These are phyloP conservation scores for Umbilicaria muhlenbergii DNA, from an alignment of 495 filamentous ascomycete species.

Conservation along the genomic window DNA sequence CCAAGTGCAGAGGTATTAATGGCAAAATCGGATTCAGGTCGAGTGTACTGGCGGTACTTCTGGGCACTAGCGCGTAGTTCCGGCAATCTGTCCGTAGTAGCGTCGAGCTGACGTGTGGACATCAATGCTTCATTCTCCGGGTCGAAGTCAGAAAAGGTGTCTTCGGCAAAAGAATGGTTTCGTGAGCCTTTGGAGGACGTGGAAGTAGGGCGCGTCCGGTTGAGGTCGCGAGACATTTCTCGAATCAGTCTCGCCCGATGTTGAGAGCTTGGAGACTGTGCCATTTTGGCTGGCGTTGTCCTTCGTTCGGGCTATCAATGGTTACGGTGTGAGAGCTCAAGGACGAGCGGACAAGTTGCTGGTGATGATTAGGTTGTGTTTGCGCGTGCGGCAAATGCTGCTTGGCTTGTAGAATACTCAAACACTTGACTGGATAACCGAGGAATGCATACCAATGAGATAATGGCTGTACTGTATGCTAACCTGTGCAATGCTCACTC, in stretches of 20 bases:
- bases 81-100: slow-evolving; percentile 21
- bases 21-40: slow-evolving; percentile 28
- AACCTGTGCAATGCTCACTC: too few species aligned
- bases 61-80: slow-evolving; percentile 19
- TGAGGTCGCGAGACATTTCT: slow-evolving; percentile 10
- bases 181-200: slow-evolving; percentile 5
- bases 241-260: slow-evolving; percentile 10
- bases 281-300: slow-evolving; percentile 1
- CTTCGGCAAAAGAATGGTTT: slow-evolving; percentile 8
- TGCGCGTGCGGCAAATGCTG: too few species aligned
- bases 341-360: too few species aligned
- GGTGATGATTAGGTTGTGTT: too few species aligned
- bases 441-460: too few species aligned
- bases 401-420: too few species aligned
- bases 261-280: slow-evolving; percentile 4
- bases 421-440: too few species aligned
- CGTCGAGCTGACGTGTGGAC: slow-evolving; percentile 31
- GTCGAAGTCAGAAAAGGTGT: slow-evolving; percentile 31
- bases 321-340: too few species aligned
- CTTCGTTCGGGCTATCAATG: too few species aligned
- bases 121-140: slow-evolving; percentile 35
- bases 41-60: slow-evolving; percentile 13
- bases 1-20: slow-evolving; percentile 50
- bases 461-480: too few species aligned
- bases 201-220: slow-evolving; percentile 7